Conservation (phyloP, 1,139 yeast species). For the Meyerozyma athensensis region DNA sequence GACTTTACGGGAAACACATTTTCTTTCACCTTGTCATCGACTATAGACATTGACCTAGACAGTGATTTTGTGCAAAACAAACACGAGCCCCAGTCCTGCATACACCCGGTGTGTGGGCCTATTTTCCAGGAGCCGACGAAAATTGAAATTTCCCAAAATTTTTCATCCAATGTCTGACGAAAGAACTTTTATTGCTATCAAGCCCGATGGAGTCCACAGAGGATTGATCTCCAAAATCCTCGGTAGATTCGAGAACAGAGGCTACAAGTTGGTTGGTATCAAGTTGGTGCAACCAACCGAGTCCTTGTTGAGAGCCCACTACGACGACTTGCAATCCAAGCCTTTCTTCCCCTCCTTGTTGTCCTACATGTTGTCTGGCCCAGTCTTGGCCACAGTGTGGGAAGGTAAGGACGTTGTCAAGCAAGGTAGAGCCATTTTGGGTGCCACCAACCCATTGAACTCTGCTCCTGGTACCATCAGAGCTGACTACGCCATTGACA, state of each 20-base stretch:
- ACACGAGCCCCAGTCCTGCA: background rate
- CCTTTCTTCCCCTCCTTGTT: conserved; percentile 97
- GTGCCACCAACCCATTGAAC: conserved; percentile 98
- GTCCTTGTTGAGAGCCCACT: conserved; percentile 85
- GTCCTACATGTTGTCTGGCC: conserved; percentile 97
- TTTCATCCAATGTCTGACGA: conserved; percentile 50
- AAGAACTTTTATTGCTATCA: conserved; percentile 98
- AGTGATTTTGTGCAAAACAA: background rate
- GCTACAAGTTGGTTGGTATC: conserved; percentile 95
- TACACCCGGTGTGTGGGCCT: background rate
- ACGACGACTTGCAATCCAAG: conserved; percentile 90
- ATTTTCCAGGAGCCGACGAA: background rate
- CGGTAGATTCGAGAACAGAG: conserved; percentile 94
- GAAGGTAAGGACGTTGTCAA: conserved; percentile 99
- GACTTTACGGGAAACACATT: background rate
- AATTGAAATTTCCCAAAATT: background rate
- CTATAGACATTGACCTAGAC: background rate
- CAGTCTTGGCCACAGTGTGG: conserved; percentile 99
- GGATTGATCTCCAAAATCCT: conserved; percentile 88
- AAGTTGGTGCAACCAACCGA: conserved; percentile 89
- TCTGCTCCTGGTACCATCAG: conserved; percentile 99
- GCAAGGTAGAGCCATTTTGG: conserved; percentile 96
- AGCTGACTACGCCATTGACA: conserved; percentile 93
- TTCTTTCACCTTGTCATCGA: background rate
- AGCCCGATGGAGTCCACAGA: conserved; percentile 99